Evolutionary conservation across 2,329 filamentous ascomycete genomes (phyloP).

Genomic region (Didymosphaeria variabile): DNA sequence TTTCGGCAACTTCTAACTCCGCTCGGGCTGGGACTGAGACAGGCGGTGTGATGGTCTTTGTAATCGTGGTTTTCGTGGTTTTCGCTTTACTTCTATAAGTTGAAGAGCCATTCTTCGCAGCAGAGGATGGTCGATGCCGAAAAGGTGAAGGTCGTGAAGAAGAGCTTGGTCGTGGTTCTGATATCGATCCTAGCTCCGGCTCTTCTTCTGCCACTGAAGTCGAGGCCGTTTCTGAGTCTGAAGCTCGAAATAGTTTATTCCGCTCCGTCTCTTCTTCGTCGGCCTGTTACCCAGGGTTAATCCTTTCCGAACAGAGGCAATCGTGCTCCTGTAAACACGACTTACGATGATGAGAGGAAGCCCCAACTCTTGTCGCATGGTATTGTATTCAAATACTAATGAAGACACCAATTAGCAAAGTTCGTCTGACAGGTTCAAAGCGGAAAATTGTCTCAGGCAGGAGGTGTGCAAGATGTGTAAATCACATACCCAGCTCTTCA

Average conservation of each 20-base stretch:
- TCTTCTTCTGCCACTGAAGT: background rate
- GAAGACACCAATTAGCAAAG: background rate
- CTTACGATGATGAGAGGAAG: conserved; percentile 9
- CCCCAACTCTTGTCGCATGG: conserved; percentile 7
- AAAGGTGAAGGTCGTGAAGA: conserved; percentile 1
- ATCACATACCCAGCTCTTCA: conserved; percentile 11
- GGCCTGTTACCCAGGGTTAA: background rate
- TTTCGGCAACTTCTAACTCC: background rate
- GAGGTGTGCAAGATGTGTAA: background rate
- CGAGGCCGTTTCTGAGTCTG: background rate
- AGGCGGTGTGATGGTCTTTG: background rate
- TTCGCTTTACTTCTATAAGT: background rate
- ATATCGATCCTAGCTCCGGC: background rate
- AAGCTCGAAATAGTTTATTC: background rate
- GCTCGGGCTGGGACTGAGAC: background rate
- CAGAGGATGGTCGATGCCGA: background rate
- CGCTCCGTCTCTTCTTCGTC: background rate
- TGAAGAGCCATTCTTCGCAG: background rate
- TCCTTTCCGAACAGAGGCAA: background rate
- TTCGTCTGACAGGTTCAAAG: background rate
- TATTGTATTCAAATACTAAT: conserved; percentile 6
- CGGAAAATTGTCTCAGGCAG: background rate
- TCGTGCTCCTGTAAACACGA: background rate
- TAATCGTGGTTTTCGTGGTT: background rate
- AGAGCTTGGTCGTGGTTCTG: background rate